phyloP scores from a whole-genome alignment of 2,329 filamentous ascomycete species.

The Pseudocercospora pini-densiflorae region DNA sequence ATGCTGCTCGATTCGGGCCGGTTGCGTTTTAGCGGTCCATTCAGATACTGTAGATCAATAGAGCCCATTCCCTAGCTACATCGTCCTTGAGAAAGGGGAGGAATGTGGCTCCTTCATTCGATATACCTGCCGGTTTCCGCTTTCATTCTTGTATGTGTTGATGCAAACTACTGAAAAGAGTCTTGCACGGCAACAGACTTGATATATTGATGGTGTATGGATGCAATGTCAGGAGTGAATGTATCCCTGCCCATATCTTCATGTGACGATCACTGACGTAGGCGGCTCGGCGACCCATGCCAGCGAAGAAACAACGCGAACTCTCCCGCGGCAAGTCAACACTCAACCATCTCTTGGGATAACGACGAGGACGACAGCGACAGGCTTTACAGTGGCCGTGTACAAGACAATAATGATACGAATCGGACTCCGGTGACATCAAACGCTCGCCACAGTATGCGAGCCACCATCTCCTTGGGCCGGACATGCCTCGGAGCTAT shows the following conservation, averaged over 20 bases:
- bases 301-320: not conserved
- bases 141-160: not conserved
- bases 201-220: not conserved
- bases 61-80: no score
- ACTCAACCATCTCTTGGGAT: not conserved
- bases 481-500: constrained; percentile 32
- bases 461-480: constrained; percentile 32
- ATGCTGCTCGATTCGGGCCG: not conserved
- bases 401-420: not conserved
- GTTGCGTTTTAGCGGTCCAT: not conserved
- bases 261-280: constrained; percentile 2
- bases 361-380: not conserved
- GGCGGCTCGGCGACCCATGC: not conserved
- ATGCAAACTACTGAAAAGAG: not conserved
- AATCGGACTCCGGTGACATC: constrained; percentile 6
- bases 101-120: no score
- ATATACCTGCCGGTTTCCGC: no score
- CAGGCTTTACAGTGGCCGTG: not conserved
- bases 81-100: no score
- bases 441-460: constrained; percentile 33
- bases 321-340: not conserved
- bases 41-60: not conserved
- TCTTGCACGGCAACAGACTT: not conserved
- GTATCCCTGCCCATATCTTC: not conserved
- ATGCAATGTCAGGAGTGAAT: not conserved